These are phyloP conservation scores for Pestalotiopsis sp. DNA, from an alignment of 2,329 filamentous ascomycete genomes.

Conservation along the genomic window DNA sequence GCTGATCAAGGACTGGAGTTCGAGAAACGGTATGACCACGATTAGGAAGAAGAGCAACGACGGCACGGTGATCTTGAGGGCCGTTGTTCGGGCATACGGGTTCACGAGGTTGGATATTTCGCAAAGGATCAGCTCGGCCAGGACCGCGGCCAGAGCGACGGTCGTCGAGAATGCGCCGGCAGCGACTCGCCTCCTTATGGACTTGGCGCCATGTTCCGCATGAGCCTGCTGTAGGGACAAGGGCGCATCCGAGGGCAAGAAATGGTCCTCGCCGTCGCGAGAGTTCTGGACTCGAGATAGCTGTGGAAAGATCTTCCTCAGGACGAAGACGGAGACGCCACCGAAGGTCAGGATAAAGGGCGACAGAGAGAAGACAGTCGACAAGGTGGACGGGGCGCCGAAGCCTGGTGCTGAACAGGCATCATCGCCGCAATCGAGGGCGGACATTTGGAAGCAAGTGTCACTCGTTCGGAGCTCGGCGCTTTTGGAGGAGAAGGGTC, in stretches of 20 bases:
- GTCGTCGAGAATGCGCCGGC: conserved; percentile 74
- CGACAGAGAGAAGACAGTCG: conserved; percentile 58
- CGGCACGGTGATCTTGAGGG: conserved; percentile 68
- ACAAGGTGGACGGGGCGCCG: conserved; percentile 41
- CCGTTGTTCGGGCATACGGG: conserved; percentile 64
- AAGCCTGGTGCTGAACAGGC: conserved; percentile 50
- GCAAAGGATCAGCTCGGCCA: conserved; percentile 79
- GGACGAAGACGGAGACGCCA: conserved; percentile 60
- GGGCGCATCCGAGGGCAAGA: conserved; percentile 63
- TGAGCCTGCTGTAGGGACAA: conserved; percentile 58
- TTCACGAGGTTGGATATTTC: conserved; percentile 79
- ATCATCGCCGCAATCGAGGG: conserved; percentile 57
- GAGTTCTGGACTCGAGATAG: conserved; percentile 57
- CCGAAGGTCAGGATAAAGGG: conserved; percentile 74
- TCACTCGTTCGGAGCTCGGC: neutral
- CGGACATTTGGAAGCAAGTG: conserved; percentile 28
- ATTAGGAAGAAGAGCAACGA: conserved; percentile 72
- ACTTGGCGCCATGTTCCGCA: conserved; percentile 57
- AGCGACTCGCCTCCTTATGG: conserved; percentile 49
- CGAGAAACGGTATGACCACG: conserved; percentile 74
- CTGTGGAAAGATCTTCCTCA: conserved; percentile 70
- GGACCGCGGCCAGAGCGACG: conserved; percentile 72
- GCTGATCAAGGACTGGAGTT: conserved; percentile 66
- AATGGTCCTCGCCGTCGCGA: conserved; percentile 60
- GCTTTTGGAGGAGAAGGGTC: neutral